A percentile compares a stretch with the other conserved stretches of the same genome.
Conservation (phyloP, 1,284 basidiomycete species). For the Heterobasidion irregulare region DNA sequence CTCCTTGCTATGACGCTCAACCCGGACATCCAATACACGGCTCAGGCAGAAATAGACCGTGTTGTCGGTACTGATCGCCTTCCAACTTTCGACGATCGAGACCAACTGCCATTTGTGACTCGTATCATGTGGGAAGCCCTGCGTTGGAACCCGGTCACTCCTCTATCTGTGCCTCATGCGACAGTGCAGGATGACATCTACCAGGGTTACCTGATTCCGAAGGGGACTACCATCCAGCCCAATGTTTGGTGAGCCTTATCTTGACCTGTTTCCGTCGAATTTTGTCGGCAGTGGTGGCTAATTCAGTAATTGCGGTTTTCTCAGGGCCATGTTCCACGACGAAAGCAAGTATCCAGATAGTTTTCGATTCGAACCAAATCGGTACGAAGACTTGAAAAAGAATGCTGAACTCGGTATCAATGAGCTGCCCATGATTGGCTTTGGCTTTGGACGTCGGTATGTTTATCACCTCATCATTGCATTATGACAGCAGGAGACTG, state of each 20-base stretch:
- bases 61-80: constrained; percentile 1
- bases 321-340: constrained; percentile 3
- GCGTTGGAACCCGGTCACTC: neutral
- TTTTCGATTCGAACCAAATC: neutral
- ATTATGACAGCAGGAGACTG: no score
- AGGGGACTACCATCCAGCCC: neutral
- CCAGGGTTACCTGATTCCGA: constrained; percentile 5
- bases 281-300: neutral
- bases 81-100: constrained; percentile 2
- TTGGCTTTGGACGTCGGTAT: constrained; percentile 1
- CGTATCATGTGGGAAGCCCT: neutral
- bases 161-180: neutral
- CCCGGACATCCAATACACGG: constrained; percentile 4
- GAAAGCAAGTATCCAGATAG: neutral
- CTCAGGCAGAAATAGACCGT: constrained; percentile 4
- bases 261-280: neutral
- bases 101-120: constrained; percentile 2
- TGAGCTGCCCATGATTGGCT: neutral
- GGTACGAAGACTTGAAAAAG: neutral
- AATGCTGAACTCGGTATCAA: neutral
- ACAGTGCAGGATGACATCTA: constrained; percentile 5
- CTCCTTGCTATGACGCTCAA: constrained; percentile 4
- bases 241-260: neutral
- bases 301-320: neutral
- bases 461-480: constrained; percentile 6